Conservation (phyloP, 1,139 yeast genomes). For the Candida sanyaensis region DNA sequence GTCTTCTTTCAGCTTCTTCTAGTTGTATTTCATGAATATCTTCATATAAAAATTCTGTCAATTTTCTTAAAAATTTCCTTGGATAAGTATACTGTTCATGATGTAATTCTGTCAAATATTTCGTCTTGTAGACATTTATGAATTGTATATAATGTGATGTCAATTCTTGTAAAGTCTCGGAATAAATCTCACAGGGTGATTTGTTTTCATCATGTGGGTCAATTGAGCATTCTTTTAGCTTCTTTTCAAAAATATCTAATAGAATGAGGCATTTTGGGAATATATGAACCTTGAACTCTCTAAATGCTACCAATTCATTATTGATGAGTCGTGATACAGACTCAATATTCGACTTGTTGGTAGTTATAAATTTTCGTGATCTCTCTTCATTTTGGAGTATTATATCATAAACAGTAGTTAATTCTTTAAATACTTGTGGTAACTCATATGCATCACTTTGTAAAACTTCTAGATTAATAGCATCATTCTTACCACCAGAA, state of each 20-base stretch:
- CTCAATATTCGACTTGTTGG: constrained; percentile 21
- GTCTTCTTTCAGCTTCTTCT: constrained; percentile 37
- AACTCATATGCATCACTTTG: constrained; percentile 36
- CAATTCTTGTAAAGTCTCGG: constrained; percentile 31
- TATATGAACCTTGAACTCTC: constrained; percentile 25
- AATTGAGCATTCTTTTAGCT: constrained; percentile 18
- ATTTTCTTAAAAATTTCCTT: constrained; percentile 30
- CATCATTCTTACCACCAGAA: constrained; percentile 2
- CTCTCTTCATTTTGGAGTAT: constrained; percentile 37
- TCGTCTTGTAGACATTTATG: constrained; percentile 33
- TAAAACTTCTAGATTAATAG: constrained; percentile 32
- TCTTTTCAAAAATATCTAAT: constrained; percentile 19
- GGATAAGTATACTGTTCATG: constrained; percentile 45
- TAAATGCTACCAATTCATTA: constrained; percentile 20
- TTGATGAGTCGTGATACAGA: constrained; percentile 15
- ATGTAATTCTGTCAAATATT: constrained; percentile 41
- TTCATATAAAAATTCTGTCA: constrained; percentile 36
- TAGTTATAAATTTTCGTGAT: constrained; percentile 25
- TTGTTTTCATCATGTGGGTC: constrained; percentile 11
- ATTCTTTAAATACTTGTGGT: constrained; percentile 31
- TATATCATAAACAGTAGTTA: constrained; percentile 38
- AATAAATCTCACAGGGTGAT: constrained; percentile 24
- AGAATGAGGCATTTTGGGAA: constrained; percentile 29
- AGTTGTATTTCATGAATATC: constrained; percentile 35
- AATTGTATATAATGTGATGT: constrained; percentile 41